These are phyloP conservation scores for Tolypocladium nubicola DNA, from an alignment of 2,329 filamentous ascomycete genomes.

Conservation along the genomic window DNA sequence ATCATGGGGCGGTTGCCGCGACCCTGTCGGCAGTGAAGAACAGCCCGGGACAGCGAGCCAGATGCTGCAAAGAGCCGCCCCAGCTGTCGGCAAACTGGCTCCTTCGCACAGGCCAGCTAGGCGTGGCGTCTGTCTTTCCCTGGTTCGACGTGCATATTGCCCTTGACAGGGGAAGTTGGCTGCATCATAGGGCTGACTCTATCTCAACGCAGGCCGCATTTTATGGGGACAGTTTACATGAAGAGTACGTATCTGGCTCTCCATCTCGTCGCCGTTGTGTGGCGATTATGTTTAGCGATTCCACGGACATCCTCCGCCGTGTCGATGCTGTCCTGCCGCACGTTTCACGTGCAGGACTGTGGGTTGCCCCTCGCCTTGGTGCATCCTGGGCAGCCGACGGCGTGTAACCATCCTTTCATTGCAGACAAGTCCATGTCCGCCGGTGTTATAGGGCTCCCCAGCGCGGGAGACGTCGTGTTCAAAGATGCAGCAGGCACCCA, in stretches of 20 bases:
- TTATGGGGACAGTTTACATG: neutral
- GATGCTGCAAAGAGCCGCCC: neutral
- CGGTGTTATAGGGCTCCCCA: neutral
- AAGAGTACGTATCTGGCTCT: neutral
- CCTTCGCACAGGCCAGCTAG: neutral
- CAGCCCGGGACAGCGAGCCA: neutral
- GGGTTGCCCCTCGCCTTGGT: neutral
- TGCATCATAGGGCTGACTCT: neutral
- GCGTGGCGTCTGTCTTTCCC: neutral
- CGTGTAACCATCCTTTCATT: neutral
- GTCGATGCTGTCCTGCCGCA: neutral
- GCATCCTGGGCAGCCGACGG: neutral
- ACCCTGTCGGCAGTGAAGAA: neutral
- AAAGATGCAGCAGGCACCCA: neutral
- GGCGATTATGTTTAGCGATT: neutral
- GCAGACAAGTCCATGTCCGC: neutral
- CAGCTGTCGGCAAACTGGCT: neutral
- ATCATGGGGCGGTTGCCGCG: neutral
- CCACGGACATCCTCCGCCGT: neutral
- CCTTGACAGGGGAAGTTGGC: neutral
- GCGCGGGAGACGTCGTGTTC: too few relatives aligned
- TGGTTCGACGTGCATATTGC: neutral
- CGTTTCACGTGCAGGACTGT: neutral
- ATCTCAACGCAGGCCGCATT: neutral
- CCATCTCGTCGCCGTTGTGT: neutral